Evolutionary conservation across 371 early-diverging fungal species (phyloP), one percentile per base, ranked within the genome.

Genomic region (Haplosporangium sp.): DNA sequence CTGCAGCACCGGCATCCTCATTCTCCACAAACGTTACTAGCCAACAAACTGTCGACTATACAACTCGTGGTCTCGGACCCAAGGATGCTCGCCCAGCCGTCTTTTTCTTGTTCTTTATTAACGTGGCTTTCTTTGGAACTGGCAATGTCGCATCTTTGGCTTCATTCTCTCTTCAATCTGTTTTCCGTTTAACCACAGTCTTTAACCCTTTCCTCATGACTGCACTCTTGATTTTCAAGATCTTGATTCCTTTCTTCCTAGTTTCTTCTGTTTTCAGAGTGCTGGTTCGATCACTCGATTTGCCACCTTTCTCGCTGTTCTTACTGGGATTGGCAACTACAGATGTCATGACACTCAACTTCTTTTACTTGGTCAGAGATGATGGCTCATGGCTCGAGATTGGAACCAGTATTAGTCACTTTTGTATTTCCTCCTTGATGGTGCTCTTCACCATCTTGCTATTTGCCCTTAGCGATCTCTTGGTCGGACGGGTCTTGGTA

Each of bases 311-410:
- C 82, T 89, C 93, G 11, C 75, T 97, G 59, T 95, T 96, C 83
- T 83, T 96, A 71, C 74, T 94, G 40, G 96, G 94, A 19, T 85
- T 97, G 61, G 88, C 91, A 47, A 94, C 95, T 9, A 93, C 94
- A 1, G 98, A 98, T 83, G 86, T 97, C 2, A 95, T 96, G 90
- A 97, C 98, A 0, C 89, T 98, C 67, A 95, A 96, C 85, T 98
- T 98, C 73, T 98, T 98, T 82, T 98, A 92, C 76, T 86, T 96
- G 63, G 97, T 98, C 6, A 84, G 92, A 20, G 98, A 97, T 82
- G 88, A 92, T 72, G 98, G 98, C 38, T 92, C 93, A 63, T 97
- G 98, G 98, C 86, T 98, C 38, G 98, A 97, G 79, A 97, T 98
- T 71, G 98, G 98, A n/a, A 96, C 96, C 44, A 93, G 94, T 58